Conservation (phyloP, 2,329 filamentous ascomycete species). For the Leptographium flavum region DNA sequence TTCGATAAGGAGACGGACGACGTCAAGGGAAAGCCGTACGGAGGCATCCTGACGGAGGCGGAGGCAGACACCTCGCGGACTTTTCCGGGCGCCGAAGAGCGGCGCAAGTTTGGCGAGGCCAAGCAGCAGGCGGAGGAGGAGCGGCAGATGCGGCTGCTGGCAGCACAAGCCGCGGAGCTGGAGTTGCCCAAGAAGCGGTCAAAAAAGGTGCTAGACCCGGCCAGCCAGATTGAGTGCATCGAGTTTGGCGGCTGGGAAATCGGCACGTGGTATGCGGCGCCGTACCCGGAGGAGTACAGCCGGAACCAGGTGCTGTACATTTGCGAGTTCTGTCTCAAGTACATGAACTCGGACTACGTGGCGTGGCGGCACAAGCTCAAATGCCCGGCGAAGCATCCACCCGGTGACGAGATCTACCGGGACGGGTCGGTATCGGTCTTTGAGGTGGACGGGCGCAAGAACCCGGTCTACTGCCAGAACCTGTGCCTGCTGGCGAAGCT, state of each 20-base stretch:
- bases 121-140: slow-evolving; percentile 85
- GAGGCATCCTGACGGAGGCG: slow-evolving; percentile 74
- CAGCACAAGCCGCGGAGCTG: slow-evolving; percentile 47
- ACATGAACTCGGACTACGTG: slow-evolving; percentile 98
- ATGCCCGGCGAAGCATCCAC: slow-evolving; percentile 90
- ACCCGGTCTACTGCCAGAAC: slow-evolving; percentile 97
- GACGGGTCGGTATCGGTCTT: slow-evolving; percentile 87
- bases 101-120: slow-evolving; percentile 76
- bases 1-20: slow-evolving; percentile 84
- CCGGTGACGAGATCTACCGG: slow-evolving; percentile 94
- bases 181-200: slow-evolving; percentile 48
- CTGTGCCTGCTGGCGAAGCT: slow-evolving; percentile 90
- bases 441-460: slow-evolving; percentile 92
- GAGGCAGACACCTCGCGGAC: slow-evolving; percentile 90
- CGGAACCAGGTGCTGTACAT: slow-evolving; percentile 95
- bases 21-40: slow-evolving; percentile 83
- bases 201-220: slow-evolving; percentile 67
- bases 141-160: slow-evolving; percentile 56
- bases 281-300: slow-evolving; percentile 96
- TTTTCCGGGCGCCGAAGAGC: slow-evolving; percentile 64
- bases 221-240: slow-evolving; percentile 96
- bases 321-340: slow-evolving; percentile 97
- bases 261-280: slow-evolving; percentile 97
- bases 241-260: slow-evolving; percentile 97
- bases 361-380: slow-evolving; percentile 97